phyloP scores from a whole-genome alignment of 306 rosid species.

The Vigna radiata region DNA sequence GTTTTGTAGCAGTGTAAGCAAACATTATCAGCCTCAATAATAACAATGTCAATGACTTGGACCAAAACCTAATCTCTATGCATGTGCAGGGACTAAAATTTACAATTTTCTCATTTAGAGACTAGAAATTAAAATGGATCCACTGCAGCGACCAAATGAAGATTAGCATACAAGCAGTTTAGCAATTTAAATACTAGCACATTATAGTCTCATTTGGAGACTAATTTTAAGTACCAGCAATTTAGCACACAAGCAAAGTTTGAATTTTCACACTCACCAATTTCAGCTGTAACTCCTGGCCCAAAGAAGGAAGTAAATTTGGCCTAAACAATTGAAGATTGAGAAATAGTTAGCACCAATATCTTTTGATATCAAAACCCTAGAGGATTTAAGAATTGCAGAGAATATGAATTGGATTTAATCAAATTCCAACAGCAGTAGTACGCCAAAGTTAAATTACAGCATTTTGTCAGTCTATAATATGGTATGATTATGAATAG shows the following conservation, averaged over 20 bases:
- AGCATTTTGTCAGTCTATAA: not conserved
- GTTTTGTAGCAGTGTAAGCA: not conserved
- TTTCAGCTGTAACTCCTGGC: conserved; percentile 91
- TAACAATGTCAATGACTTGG: not conserved
- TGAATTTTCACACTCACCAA: conserved; percentile 64
- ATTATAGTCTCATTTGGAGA: too few species aligned
- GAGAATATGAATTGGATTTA: conserved; percentile 12
- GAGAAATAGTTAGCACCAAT: conserved; percentile 31
- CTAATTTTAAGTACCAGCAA: not conserved
- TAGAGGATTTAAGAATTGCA: conserved; percentile 22
- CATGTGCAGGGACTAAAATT: not conserved
- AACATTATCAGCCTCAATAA: not conserved
- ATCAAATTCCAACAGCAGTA: conserved; percentile 31
- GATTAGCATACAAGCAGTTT: conserved; percentile 2
- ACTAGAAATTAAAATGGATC: not conserved
- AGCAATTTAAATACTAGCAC: too few species aligned
- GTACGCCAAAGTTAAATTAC: not conserved
- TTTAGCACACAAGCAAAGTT: conserved; percentile 16
- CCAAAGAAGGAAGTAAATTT: conserved; percentile 95
- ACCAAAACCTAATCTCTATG: not conserved
- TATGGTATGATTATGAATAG: not conserved
- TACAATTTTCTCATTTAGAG: not conserved
- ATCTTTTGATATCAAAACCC: conserved; percentile 10
- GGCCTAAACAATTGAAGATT: conserved; percentile 58
- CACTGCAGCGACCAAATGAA: not conserved